Percentiles rank a stretch among this genome's conserved stretches.
phyloP scores from a whole-genome alignment of 208 protist genomes.

The Crithidia brevicula region DNA sequence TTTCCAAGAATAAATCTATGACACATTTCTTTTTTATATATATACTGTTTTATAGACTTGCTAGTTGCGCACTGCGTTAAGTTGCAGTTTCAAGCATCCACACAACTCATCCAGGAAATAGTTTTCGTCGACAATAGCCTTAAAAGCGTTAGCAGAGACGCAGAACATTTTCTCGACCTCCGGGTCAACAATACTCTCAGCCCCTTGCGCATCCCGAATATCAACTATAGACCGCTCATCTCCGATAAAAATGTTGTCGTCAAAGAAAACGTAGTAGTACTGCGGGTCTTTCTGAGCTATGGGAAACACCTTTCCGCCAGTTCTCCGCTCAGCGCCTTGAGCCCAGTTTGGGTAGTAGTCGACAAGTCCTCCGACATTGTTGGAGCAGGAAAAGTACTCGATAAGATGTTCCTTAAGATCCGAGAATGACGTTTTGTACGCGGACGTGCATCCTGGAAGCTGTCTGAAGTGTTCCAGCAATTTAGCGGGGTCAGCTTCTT shows the following conservation, averaged over 20 bases:
- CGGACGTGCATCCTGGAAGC: slow-evolving; percentile 53
- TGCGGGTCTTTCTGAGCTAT: slow-evolving; percentile 33
- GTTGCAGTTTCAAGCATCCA: slow-evolving; percentile 50
- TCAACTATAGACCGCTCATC: slow-evolving; percentile 90
- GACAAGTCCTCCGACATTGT: slow-evolving; percentile 78
- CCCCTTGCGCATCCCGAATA: slow-evolving; percentile 56
- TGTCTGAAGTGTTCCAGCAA: slow-evolving; percentile 40
- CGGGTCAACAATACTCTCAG: slow-evolving; percentile 47
- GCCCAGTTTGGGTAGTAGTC: slow-evolving; percentile 92
- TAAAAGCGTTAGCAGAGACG: slow-evolving; percentile 79
- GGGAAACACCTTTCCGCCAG: slow-evolving; percentile 86
- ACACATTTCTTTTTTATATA: background rate
- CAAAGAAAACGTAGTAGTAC: slow-evolving; percentile 85
- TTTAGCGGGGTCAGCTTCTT: slow-evolving; percentile 22
- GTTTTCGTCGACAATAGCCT: slow-evolving; percentile 76
- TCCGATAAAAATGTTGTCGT: slow-evolving; percentile 90
- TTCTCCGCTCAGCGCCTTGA: slow-evolving; percentile 71
- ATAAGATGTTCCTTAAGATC: slow-evolving; percentile 55
- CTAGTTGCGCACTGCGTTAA: background rate
- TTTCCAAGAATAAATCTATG: no score
- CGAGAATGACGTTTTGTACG: slow-evolving; percentile 52
- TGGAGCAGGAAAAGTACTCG: slow-evolving; percentile 53
- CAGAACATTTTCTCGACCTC: slow-evolving; percentile 69
- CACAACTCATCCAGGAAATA: slow-evolving; percentile 84
- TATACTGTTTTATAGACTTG: background rate